Base-by-base conservation (phyloP, 2,329 filamentous ascomycete species). In the Penicillium sp. region DNA sequence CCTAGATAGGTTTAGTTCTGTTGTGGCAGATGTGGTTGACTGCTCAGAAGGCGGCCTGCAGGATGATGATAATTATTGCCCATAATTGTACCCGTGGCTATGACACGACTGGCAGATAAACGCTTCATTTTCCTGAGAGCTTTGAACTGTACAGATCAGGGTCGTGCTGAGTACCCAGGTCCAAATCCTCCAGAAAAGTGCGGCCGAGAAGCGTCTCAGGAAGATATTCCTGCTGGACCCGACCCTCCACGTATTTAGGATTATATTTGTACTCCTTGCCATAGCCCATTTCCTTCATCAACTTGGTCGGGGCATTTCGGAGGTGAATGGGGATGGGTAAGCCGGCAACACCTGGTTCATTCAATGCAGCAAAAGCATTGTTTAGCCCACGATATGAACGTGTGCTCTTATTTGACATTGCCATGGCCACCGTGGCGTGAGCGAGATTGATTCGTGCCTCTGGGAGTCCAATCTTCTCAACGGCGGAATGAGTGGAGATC, bases 261-360 rank as follows among this genome's bases (percentile, higher is more conserved):
- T 94, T 94, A 60, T 98, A 97, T 66, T 97, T 97, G 67, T 98
- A 98, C 62, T 89, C 86, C 34, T 81, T 83, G 0, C 90, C 90
- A 59, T 89, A 94, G 0, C 88, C 91, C 51, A 97, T 70, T 53
- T 96, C 91, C 56, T 90, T 86, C 91, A 98, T 94, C 50, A 97
- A 63, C 51, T 83, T 78, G 1, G 93, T 97, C 0, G 93, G 91
- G 7, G 93, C 93, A 64, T 97, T 97, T 43, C 93, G 75, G 43
- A 98, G 67, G 63, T 97, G 93, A 26, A 93, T 67, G 2, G 93
- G 93, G 15, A 98, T 83, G 0, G 89, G 86, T 35, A 96, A 62
- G 1, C 79, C 79, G 0, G 89, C 90, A 2, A 94, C 75, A 1
- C 90, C 91, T 0, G 90, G 90, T 60, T 96, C 89, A 42, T 80